Base-by-base conservation (phyloP, 2,329 filamentous ascomycete genomes). In the Curvularia lunata region DNA sequence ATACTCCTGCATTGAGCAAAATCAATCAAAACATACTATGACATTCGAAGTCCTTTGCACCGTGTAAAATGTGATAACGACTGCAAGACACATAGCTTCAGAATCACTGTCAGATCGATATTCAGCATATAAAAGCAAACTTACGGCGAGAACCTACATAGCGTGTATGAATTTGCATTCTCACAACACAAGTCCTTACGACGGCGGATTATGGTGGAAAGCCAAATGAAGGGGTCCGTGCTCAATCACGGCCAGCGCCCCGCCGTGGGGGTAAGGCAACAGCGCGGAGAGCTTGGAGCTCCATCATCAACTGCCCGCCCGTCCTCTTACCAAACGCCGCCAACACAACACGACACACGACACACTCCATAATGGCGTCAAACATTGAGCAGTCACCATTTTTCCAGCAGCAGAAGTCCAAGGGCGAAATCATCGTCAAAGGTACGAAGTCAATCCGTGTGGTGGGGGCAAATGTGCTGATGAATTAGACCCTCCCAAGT, bases 401-500 rank as follows among this genome's bases (percentile, higher is more conserved):
- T 63, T 78, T 78, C 49, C 68, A 68, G 51, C 66, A 72, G 52
- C 63, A 67, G 51, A 67, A 46, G 58, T 46, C 66, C 6, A 66
- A 72, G 46, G 71, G 68, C 19, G 60, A 60, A 23, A 52, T 69
- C 21, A 56, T 77, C 21, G 73, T 77, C 50, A 75, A 70, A 63
- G 75, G 75, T 74, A 63, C 30, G 64, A 50, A 10, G 47, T 40
- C 34, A 21, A 21, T 37, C 28, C 30, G 34, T 23, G 27, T 7
- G 40, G 9, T 21, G 13, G 30, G 50, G 30, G n/a, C 28, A 18
- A 23, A 34, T 23, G 23, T 42, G 55, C 70, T 72, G 56, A 54
- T 38, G 41, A 23, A 28, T 16, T 58, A 94, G 91, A 92, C 47
- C 78, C 85, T 6, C 93, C 94, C 9, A 97, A 94, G 73, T 89